Conservation (phyloP, 371 early-diverging fungal species). For the Mortierella sp. region DNA sequence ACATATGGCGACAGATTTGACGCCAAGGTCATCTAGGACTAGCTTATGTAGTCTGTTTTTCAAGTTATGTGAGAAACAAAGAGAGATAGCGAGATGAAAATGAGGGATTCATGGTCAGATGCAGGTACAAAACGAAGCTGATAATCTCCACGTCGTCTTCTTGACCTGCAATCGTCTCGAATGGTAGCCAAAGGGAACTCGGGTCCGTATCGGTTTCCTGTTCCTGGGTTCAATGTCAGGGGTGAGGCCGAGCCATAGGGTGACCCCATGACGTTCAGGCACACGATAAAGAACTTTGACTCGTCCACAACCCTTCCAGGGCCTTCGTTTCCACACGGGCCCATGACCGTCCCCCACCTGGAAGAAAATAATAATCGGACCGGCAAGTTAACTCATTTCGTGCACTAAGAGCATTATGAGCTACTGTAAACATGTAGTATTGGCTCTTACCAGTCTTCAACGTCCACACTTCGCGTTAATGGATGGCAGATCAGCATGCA, state of each 20-base stretch:
- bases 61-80: no score
- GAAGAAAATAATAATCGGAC: neutral
- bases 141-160: no score
- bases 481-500: constrained; percentile 97
- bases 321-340: constrained; percentile 84
- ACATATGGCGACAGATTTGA: constrained; percentile 86
- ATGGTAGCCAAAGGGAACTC: constrained; percentile 89
- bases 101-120: no score
- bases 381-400: neutral
- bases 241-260: constrained; percentile 97
- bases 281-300: constrained; percentile 89
- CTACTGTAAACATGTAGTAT: no score
- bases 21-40: constrained; percentile 85
- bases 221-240: constrained; percentile 84
- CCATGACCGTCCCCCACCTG: constrained; percentile 75
- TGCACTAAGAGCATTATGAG: neutral
- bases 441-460: constrained; percentile 90
- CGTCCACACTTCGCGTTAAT: constrained; percentile 94
- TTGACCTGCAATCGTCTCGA: constrained; percentile 85
- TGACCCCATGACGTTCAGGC: constrained; percentile 93
- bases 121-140: no score
- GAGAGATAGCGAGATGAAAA: no score
- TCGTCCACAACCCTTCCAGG: constrained; percentile 90
- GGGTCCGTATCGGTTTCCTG: constrained; percentile 85
- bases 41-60: constrained; percentile 79